These are phyloP conservation scores for Leccinum boreale DNA, from an alignment of 768 basidiomycete genomes.

Conservation along the genomic window DNA sequence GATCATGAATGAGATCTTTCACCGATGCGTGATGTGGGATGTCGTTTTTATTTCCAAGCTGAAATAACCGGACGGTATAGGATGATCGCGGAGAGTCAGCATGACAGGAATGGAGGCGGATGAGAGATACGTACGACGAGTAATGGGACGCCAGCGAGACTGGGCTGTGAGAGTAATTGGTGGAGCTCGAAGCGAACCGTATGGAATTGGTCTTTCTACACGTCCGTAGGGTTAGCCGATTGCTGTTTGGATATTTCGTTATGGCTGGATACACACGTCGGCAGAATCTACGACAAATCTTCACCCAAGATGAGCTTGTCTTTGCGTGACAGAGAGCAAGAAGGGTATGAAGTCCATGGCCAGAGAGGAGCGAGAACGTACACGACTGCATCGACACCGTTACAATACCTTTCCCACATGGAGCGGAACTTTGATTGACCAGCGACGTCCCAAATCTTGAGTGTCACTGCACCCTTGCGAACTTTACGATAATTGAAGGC, in stretches of 20 bases:
- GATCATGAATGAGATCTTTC: conserved; percentile 75
- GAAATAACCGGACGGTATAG: not conserved
- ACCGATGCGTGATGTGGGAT: conserved; percentile 71
- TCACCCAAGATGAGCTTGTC: conserved; percentile 16
- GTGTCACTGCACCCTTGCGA: conserved; percentile 82
- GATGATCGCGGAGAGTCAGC: not conserved
- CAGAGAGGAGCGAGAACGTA: conserved; percentile 36
- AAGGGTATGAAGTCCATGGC: too few relatives aligned
- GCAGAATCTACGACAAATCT: conserved; percentile 93
- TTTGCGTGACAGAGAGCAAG: not conserved
- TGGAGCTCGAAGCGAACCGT: conserved; percentile 83
- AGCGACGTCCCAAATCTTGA: conserved; percentile 96
- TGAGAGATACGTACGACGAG: conserved; percentile 60
- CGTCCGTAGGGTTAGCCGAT: conserved; percentile 2
- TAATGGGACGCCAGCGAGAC: conserved; percentile 68
- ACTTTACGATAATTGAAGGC: conserved; percentile 91
- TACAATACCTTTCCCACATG: conserved; percentile 95
- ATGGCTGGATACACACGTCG: conserved; percentile 55
- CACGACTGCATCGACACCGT: conserved; percentile 91
- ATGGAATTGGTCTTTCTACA: conserved; percentile 75
- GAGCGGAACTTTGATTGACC: conserved; percentile 93
- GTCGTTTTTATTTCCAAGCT: conserved; percentile 96
- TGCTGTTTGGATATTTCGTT: not conserved
- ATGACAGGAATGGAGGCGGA: not conserved
- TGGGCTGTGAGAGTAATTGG: conserved; percentile 65